Evolutionary conservation across 352 stramenopile genomes (phyloP).

Genomic region (Blastocystis sp.): DNA sequence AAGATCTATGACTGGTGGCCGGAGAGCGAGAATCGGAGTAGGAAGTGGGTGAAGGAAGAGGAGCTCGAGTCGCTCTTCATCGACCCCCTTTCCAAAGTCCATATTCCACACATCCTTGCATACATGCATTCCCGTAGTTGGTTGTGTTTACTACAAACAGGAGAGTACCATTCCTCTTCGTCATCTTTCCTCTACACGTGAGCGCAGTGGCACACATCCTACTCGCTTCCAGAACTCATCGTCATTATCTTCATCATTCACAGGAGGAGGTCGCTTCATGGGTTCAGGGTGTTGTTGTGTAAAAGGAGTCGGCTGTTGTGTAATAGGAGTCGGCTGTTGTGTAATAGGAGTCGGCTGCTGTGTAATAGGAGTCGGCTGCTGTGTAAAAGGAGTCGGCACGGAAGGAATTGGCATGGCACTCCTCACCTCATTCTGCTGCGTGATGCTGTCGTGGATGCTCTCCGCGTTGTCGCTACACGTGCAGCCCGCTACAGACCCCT

Average conservation of each 20-base stretch:
- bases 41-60: conserved; percentile 52
- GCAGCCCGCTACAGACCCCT: neutral
- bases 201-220: neutral
- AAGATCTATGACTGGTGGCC: conserved; percentile 66
- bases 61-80: conserved; percentile 11
- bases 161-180: conserved; percentile 49
- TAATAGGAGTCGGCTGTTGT: no score
- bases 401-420: no score
- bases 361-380: no score
- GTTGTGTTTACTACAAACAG: neutral
- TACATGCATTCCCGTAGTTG: conserved; percentile 19
- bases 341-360: no score
- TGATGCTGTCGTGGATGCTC: neutral
- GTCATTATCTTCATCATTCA: conserved; percentile 42
- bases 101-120: conserved; percentile 33
- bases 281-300: neutral
- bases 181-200: conserved; percentile 40
- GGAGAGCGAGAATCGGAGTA: conserved; percentile 35
- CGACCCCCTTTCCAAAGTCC: conserved; percentile 8
- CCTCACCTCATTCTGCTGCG: neutral
- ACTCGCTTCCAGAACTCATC: conserved; percentile 34
- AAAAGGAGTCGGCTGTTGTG: neutral
- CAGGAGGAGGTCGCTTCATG: neutral
- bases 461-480: neutral
- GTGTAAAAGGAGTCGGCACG: no score